These are phyloP conservation scores for Colletotrichum zoysiae DNA, from an alignment of 2,329 filamentous ascomycete genomes.

Conservation along the genomic window DNA sequence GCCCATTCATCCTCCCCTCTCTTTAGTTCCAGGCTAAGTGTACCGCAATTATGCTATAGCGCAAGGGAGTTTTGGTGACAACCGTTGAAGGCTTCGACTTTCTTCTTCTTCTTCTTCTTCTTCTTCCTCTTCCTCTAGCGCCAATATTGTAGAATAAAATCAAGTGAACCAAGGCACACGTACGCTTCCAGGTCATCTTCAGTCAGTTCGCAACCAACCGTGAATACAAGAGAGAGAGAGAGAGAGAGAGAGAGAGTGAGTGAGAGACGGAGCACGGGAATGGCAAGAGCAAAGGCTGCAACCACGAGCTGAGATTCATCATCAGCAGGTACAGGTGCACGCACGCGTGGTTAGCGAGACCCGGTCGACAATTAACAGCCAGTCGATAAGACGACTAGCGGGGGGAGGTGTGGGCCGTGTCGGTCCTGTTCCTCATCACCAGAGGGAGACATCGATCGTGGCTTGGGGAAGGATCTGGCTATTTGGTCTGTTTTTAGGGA, in stretches of 20 bases:
- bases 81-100: background rate
- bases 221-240: background rate
- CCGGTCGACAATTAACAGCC: background rate
- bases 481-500: background rate
- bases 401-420: background rate
- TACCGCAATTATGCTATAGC: background rate
- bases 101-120: background rate
- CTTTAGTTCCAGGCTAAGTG: background rate
- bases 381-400: background rate
- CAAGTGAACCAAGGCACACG: no score
- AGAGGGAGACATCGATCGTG: background rate
- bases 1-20: background rate
- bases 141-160: background rate
- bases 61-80: background rate
- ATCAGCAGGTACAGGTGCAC: slow-evolving; percentile 15
- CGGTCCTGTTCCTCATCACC: background rate
- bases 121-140: background rate
- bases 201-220: background rate
- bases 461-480: background rate
- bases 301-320: slow-evolving; percentile 3
- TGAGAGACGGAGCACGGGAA: background rate
- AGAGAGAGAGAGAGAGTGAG: background rate
- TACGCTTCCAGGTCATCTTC: background rate
- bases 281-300: background rate
- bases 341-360: background rate